Evolutionary conservation across 2,329 filamentous ascomycete species (phyloP).

Genomic region (Chaetothyriales sp.): DNA sequence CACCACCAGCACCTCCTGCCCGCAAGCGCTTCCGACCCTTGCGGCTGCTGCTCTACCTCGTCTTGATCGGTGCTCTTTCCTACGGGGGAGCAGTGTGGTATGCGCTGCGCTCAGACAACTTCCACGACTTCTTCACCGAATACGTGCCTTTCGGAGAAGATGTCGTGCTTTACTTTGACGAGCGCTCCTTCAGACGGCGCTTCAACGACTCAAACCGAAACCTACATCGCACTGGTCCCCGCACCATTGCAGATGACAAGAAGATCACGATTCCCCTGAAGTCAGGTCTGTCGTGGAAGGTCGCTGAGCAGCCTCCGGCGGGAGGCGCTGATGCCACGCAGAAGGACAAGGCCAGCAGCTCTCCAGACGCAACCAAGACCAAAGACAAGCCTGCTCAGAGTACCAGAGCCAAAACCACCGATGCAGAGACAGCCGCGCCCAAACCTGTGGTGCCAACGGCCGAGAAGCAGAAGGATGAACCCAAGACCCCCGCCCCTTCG

Average conservation of each 20-base stretch:
- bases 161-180: constrained; percentile 86
- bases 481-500: constrained; percentile 5
- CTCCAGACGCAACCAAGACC: constrained; percentile 19
- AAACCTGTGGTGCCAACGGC: constrained; percentile 12
- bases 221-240: constrained; percentile 34
- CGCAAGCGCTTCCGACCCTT: constrained; percentile 55
- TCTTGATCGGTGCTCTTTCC: constrained; percentile 59
- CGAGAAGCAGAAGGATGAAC: constrained; percentile 11
- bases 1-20: constrained; percentile 28
- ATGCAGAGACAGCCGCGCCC: constrained; percentile 4
- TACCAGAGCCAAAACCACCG: neutral
- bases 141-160: constrained; percentile 91
- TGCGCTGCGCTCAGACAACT: constrained; percentile 86
- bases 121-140: constrained; percentile 98
- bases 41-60: constrained; percentile 59
- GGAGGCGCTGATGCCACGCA: constrained; percentile 43
- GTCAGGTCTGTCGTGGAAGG: constrained; percentile 70
- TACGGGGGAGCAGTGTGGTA: constrained; percentile 87
- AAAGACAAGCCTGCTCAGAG: neutral
- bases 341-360: constrained; percentile 34
- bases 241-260: constrained; percentile 41
- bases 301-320: constrained; percentile 46
- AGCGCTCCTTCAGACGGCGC: constrained; percentile 77
- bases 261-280: constrained; percentile 71
- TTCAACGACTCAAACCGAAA: constrained; percentile 51